phyloP scores from a whole-genome alignment of 805 yeast genomes.

The Zygosaccharomyces bisporus region DNA sequence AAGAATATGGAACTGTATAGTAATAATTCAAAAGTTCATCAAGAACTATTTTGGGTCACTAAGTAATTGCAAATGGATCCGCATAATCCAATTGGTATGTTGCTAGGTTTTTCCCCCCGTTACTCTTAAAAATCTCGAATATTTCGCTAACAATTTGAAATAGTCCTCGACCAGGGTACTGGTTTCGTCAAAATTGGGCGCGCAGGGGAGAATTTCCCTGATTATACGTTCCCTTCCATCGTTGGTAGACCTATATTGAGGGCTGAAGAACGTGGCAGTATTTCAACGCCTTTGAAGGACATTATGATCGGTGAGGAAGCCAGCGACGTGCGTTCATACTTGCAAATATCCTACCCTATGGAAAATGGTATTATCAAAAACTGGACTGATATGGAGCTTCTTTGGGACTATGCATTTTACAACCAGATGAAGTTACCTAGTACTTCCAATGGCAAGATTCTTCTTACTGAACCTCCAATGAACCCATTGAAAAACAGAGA shows the following conservation, averaged over 20 bases:
- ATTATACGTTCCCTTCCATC: constrained; percentile 92
- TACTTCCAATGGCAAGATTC: constrained; percentile 70
- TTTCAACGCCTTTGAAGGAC: constrained; percentile 70
- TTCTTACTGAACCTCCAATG: constrained; percentile 97
- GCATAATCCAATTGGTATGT: constrained; percentile 36
- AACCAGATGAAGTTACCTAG: constrained; percentile 81
- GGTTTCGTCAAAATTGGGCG: constrained; percentile 97
- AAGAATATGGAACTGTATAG: not conserved
- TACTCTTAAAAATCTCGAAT: not conserved
- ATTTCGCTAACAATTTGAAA: constrained; percentile 12
- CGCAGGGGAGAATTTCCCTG: constrained; percentile 96
- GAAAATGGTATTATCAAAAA: constrained; percentile 95
- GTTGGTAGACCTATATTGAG: constrained; percentile 96
- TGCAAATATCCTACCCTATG: constrained; percentile 97
- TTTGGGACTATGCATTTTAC: constrained; percentile 97
- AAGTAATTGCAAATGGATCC: constrained; percentile 28
- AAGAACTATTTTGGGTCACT: not conserved
- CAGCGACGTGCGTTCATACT: constrained; percentile 77
- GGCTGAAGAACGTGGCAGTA: constrained; percentile 84
- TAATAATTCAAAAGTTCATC: not conserved
- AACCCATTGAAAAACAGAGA: constrained; percentile 90
- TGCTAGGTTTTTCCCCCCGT: not conserved
- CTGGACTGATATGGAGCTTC: constrained; percentile 98
- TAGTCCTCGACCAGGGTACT: constrained; percentile 96
- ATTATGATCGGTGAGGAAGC: constrained; percentile 99